Evolutionary conservation across 2,329 filamentous ascomycete genomes (phyloP), one percentile per base, ranked within the genome.

Genomic region (Aureobasidium uvarum): DNA sequence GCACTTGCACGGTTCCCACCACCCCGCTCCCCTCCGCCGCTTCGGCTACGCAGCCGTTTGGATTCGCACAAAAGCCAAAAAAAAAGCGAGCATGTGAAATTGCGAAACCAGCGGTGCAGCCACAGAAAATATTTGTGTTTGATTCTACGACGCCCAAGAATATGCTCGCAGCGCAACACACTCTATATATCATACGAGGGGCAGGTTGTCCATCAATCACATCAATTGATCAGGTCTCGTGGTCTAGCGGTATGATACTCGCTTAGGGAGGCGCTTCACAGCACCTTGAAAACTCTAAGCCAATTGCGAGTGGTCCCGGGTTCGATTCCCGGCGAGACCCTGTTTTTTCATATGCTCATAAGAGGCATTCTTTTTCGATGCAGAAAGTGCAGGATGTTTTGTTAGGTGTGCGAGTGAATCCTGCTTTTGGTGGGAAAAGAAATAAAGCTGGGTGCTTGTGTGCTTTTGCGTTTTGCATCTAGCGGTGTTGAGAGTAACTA

Each of bases 161-260:
- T 1, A 16, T 20, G 10, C 13, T 18, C 16, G 7, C 13, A 5
- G 20, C 7, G 10, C 8, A 13, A 13, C 3, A 28, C 5, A 28
- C 28, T 33, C 23, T 54, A 54, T 54, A 36, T 20, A 6, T 2
- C 1, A 8, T 38, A 0, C n/a, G n/a, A 8, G 33, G 2, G 2
- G n/a, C 1, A 18, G 16, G 7, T 5, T n/a, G n/a, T 18, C 8
- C 38, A 56, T 43, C 54, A 28, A 56, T 20, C 38, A 56, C 20
- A 31, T 18, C 20, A 31, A 28, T 28, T 39, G 38, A 45, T 33
- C 55, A 59, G 56, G 56, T 60, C 43, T 38, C 43, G 56, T 60
- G 56, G 56, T 60, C 56, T 60, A 60, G 56, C 41, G 56, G 56
- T 60, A 60, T 60, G 56, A 60, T 60, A 60, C 56, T 60, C 56